Conservation (phyloP, 2,329 filamentous ascomycete genomes). For the Dryadomyces sulphureus region DNA sequence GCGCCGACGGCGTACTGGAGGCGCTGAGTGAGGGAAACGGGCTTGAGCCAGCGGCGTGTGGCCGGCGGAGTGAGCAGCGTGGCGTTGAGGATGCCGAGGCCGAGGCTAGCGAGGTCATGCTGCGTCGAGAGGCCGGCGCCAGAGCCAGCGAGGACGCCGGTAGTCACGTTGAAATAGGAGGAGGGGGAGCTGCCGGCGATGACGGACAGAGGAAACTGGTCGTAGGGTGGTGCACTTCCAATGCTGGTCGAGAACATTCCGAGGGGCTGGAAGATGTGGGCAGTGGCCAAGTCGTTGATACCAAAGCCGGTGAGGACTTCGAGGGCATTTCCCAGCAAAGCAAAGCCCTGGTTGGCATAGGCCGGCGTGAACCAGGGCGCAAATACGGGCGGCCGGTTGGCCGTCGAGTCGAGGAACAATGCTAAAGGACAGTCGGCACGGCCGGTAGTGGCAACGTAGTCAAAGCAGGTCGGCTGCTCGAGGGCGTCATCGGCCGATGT, state of each 20-base stretch:
- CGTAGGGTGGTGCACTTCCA: not conserved
- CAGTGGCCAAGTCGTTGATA: slow-evolving; percentile 19
- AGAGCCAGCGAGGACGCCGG: not conserved
- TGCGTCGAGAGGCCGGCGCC: slow-evolving; percentile 3
- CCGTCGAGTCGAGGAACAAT: slow-evolving; percentile 1
- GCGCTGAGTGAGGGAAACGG: slow-evolving; percentile 21
- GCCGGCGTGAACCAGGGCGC: slow-evolving; percentile 26
- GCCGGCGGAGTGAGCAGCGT: slow-evolving; percentile 22
- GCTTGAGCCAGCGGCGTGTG: slow-evolving; percentile 32
- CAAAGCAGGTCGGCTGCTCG: slow-evolving; percentile 4
- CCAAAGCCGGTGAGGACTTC: slow-evolving; percentile 21
- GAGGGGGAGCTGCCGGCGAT: not conserved
- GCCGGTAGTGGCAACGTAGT: not conserved
- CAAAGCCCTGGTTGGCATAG: slow-evolving; percentile 34
- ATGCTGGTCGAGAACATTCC: slow-evolving; percentile 18
- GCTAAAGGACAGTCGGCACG: not conserved
- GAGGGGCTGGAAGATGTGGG: slow-evolving; percentile 25
- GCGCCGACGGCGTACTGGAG: slow-evolving; percentile 24
- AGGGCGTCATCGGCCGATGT: not conserved
- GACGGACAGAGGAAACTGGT: slow-evolving; percentile 1
- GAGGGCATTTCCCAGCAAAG: slow-evolving; percentile 28
- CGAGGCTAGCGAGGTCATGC: slow-evolving; percentile 25
- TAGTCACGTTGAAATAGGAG: slow-evolving; percentile 1
- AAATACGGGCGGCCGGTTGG: slow-evolving; percentile 22
- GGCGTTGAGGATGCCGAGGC: slow-evolving; percentile 25